Evolutionary conservation across 73 alveolate species (phyloP).

Genomic region (Breviolum minutum): DNA sequence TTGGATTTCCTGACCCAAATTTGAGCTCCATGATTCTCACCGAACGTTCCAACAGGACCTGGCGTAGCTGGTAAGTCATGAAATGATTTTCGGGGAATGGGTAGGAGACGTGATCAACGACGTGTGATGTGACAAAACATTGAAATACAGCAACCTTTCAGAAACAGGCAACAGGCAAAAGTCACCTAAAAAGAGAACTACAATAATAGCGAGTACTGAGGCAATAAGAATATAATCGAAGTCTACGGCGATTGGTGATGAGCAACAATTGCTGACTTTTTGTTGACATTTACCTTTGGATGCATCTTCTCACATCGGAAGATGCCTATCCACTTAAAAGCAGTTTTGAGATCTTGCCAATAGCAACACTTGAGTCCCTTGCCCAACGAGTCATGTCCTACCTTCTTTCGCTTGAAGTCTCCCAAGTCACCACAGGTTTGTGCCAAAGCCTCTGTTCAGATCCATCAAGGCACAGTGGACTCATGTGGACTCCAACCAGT

Average conservation of each 20-base stretch:
- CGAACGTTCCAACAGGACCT: constrained; percentile 55
- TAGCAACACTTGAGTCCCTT: not conserved
- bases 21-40: constrained; percentile 77
- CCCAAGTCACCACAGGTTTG: constrained; percentile 70
- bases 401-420: constrained; percentile 69
- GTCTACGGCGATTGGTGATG: not conserved
- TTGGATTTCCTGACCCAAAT: constrained; percentile 16
- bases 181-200: no score
- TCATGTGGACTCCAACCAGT: no score
- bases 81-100: not conserved
- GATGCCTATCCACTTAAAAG: no score
- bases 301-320: not conserved
- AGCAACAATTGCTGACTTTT: not conserved
- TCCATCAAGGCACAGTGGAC: no score
- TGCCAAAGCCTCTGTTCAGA: constrained; percentile 30
- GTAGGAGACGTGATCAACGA: no score
- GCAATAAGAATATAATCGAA: no score
- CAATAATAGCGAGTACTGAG: no score
- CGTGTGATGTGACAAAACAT: not conserved
- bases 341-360: no score
- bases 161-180: no score
- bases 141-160: not conserved
- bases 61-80: not conserved
- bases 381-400: not conserved
- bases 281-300: not conserved